Evolutionary conservation across 257 asterid species (phyloP), one percentile per base, ranked within the genome.

Genomic region (Jacaranda copaia): DNA sequence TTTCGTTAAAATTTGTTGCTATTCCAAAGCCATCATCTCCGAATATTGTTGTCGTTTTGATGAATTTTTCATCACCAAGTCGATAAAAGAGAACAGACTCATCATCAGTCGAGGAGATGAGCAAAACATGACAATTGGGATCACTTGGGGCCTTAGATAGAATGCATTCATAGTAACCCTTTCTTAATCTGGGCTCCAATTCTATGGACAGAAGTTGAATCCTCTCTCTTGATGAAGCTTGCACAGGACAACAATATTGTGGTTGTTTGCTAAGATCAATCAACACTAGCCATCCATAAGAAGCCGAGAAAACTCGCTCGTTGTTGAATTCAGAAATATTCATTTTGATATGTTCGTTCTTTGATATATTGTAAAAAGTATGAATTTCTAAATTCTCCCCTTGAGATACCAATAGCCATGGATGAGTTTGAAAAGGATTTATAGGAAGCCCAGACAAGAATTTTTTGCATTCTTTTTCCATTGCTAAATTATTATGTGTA

Each of bases 371-470:
- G 76, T 72, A 72, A 11, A 72, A 56, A n/a, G 76, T 40, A 5
- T 72, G 66, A 10, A 0, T 39, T 56, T 56, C 38, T 8, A 38
- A 8, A 4, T 18, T 8, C 0, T 36, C 3, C 0, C 67, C 67
- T 4, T 72, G 76, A 16, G 67, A 36, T 16, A 71, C 36, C 19
- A 72, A 6, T 0, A 72, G 67, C 76, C 76, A 56, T 2, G 76
- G 76, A 4, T 56, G 67, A 13, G 58, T 19, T 5, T 48, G 60
- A 12, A 46, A 13, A 14, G 69, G 48, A 63, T 64, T 51, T 3
- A 3, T 11, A 3, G 73, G 60, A 68, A 13, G 43, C 48, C 19
- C 3, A 14, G 45, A 68, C 4, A 48, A 68, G 1, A 20, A 45
- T 11, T 8, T 13, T 68, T 68, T 16, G 13, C 38, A 4, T 6